Base-by-base conservation (phyloP, 169 alveolate species). In the Cyclospora cayetanensis region DNA sequence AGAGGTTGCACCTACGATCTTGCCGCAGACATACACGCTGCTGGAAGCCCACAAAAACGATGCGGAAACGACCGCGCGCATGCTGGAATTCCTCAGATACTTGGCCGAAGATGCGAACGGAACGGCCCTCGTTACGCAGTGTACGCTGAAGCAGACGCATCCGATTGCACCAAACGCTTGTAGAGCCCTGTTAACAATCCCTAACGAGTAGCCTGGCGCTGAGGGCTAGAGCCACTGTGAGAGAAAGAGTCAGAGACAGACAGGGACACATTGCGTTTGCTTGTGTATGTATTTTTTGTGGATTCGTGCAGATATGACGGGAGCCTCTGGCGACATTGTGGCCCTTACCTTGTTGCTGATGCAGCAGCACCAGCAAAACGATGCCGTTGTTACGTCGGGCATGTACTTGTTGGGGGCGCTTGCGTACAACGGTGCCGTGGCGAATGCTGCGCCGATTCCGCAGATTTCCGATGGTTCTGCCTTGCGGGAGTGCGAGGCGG, bases 91-190 rank as follows among this genome's bases (percentile, higher is more conserved):
- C 82, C 74, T 95, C 74, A 95, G 96, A 55, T 94, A 94, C 65
- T 55, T 96, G 52, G 97, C 96, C 2, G 95, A 93, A 34, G 97
- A 96, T 83, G 95, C 94, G 20, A 94, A 94, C 65, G 96, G 96
- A 39, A 92, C 96, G 18, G 95, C 94, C 55, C 68, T 93, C 60
- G 37, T 91, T 60, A 63, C 52, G 77, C 91, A 84, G 35, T 41
- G 89, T 90, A 90, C n/a, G 91, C 7, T 12, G 12, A n/a, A 37
- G 27, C 91, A 0, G 39, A 4, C 82, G 9, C 20, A 12, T 18
- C 35, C 31, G 1, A 4, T 46, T n/a, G 11, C 0, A 22, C 52
- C 22, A 53, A 53, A 53, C 66, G 22, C 66, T 22, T 22, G 22
- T 22, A 53, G 22, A 53, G n/a, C 22, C 66, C 22, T 22, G 22